These are phyloP conservation scores for Geum urbanum DNA, from an alignment of 306 rosid species.

Conservation along the genomic window DNA sequence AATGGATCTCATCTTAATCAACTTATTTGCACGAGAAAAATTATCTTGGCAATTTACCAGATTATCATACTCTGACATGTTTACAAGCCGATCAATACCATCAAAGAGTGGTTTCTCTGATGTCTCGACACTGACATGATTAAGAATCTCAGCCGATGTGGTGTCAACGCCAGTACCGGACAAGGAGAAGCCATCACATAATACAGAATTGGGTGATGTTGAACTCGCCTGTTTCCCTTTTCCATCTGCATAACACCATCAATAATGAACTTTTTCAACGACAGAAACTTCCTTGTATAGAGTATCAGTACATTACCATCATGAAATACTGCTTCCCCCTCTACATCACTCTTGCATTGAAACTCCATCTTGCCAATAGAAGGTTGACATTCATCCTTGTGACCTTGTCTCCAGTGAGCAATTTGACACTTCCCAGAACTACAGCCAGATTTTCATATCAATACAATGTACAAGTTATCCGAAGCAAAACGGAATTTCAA, in stretches of 20 bases:
- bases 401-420: constrained; percentile 81
- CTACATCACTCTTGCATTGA: constrained; percentile 24
- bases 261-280: constrained; percentile 16
- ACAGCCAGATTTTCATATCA: constrained; percentile 32
- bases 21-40: constrained; percentile 35
- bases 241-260: constrained; percentile 37
- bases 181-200: constrained; percentile 26
- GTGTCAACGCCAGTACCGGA: constrained; percentile 34
- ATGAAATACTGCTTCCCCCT: constrained; percentile 16
- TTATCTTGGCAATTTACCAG: constrained; percentile 29
- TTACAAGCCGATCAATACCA: constrained; percentile 17
- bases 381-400: constrained; percentile 68
- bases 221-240: constrained; percentile 26
- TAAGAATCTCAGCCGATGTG: constrained; percentile 17
- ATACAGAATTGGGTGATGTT: constrained; percentile 24
- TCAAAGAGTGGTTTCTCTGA: constrained; percentile 27
- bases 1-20: constrained; percentile 36
- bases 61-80: constrained; percentile 27
- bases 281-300: constrained; percentile 12
- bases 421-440: constrained; percentile 91
- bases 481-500: too few relatives aligned
- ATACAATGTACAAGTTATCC: not conserved
- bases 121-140: constrained; percentile 23
- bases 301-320: constrained; percentile 32
- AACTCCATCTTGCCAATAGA: constrained; percentile 18